Evolutionary conservation across 202 grass and related monocot species (phyloP).

Genomic region (Saccharum hybrid): DNA sequence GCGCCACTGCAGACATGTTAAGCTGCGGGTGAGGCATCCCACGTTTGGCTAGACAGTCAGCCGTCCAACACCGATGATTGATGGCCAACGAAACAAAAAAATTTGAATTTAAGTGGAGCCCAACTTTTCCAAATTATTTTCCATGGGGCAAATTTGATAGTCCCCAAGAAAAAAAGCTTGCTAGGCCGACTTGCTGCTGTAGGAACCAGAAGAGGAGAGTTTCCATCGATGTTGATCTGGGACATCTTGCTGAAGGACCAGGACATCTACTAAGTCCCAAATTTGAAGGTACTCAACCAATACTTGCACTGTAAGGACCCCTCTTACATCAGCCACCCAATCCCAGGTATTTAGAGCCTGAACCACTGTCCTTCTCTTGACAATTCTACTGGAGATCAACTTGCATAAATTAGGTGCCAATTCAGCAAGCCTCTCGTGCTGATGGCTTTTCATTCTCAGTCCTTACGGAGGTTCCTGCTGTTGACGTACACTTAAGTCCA

Average conservation of each 20-base stretch:
- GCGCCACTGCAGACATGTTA: no score
- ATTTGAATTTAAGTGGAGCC: background rate
- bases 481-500: background rate
- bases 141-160: background rate
- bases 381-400: background rate
- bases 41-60: background rate
- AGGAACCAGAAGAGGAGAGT: background rate
- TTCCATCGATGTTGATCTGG: background rate
- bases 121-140: background rate
- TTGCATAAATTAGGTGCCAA: background rate
- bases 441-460: background rate
- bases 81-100: background rate
- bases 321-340: background rate
- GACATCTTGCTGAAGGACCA: background rate
- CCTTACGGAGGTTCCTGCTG: background rate
- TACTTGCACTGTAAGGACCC: background rate
- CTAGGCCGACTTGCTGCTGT: background rate
- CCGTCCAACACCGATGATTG: background rate
- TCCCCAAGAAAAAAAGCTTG: background rate
- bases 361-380: background rate
- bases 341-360: background rate
- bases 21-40: background rate
- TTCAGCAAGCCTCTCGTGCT: background rate
- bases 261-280: background rate
- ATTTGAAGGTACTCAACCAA: background rate